Base-by-base conservation (phyloP, 768 basidiomycete genomes). In the Suillus bovinus region DNA sequence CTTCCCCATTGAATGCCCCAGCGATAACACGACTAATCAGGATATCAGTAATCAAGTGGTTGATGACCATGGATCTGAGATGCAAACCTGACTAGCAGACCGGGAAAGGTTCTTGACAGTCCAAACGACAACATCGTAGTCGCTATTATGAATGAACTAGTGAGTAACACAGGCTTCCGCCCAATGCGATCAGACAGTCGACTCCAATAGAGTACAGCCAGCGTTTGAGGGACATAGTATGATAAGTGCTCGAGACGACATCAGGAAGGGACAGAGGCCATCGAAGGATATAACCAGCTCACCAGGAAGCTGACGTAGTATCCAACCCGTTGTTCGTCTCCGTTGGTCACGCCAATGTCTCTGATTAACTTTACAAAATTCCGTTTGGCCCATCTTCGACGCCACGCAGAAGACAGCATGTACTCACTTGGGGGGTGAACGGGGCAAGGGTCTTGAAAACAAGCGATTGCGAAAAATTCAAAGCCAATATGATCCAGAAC, bases 41-140 rank as follows among this genome's bases (percentile, higher is more conserved):
- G 41, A 20, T 20, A 42, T 42, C 8, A 42, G 41, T 0, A 4
- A 20, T 20, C 10, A 9, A 20, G 20, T 9, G 7, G 41, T 42
- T 20, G 20, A 10, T 20, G 41, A 42, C 20, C 1, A 20, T 42
- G 9, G 1, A 16, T 38, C 38, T 38, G 38, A 38, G 1, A 14
- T 38, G 38, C 41, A 9, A n/a, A 42, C 41, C 41, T 42, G 41
- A 79, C 22, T 2, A 85, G 82, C 0, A 87, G 78, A 5, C 85
- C 83, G 82, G 80, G 83, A 67, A 87, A 89, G 3, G 87, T 87
- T 42, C 72, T 83, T 6, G 88, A 89, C 29, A 91, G 74, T 10
- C 89, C 89, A 67, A 90, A 90, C 67, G 79, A 84, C 63, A 82
- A 82, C 87, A 91, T 89, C 0, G 87, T 89, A 14, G 86, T n/a